Base-by-base conservation (phyloP, 305 asterid species). In the Coffea humblotiana region DNA sequence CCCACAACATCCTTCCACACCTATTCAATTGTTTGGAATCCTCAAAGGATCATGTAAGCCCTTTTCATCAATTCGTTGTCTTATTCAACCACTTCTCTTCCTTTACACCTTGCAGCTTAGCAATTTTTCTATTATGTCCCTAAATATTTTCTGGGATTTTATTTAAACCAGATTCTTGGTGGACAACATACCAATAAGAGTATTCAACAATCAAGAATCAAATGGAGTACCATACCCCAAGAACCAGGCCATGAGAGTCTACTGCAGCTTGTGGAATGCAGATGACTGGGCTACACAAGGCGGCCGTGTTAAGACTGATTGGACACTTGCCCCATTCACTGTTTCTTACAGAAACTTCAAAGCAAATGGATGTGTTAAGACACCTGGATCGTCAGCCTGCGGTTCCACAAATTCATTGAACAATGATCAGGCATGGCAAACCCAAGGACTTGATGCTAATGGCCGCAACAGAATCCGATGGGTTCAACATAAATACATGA, bases 1-100 rank as follows among this genome's bases (percentile, higher is more conserved):
- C 93, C 93, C 49, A 78, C 89, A 14, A 75, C 87, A 12, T 83
- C 93, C 11, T 90, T 88, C 87, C 93, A 90, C 84, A 90, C 86
- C 15, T 90, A 89, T 84, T 78, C 91, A 67, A 82, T 89, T 65
- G 83, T 88, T 9, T 89, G 91, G 91, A 86, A 88, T 69, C 43
- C 89, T 47, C 82, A 75, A 48, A 82, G 89, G 12, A 89, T 88
- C 77, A 86, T 89, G 89, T 88, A 87, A 69, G 73, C 47, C 45
- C 3, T 10, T 40, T 16, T 69, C 15, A 2, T 11, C 21, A 67
- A 3, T 35, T 35, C 25, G 0, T 23, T 14, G 11, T 18, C 32
- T 29, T 29, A 29, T 29, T 29, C 32, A 29, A 1, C 1, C 32
- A 29, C 32, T 29, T 79, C 54, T 49, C 12, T 49, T 19, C 12